Evolutionary conservation across 192 early-diverging fungal genomes (phyloP).

Genomic region (Backusella australiensis): DNA sequence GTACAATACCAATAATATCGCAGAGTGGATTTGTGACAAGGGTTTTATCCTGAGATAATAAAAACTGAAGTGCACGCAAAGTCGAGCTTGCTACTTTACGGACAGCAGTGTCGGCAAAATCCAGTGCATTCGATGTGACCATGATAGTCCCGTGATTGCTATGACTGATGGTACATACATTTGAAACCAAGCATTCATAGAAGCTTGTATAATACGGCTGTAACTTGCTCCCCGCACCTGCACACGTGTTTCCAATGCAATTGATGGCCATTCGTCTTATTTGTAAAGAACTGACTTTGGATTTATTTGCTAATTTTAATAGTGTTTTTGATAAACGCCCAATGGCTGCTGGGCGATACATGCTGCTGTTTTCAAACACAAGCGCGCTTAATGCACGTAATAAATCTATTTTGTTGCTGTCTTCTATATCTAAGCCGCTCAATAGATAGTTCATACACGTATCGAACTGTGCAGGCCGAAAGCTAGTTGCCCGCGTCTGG

Average conservation of each 20-base stretch:
- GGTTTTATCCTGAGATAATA: conserved; percentile 46
- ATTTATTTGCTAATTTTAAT: conserved; percentile 13
- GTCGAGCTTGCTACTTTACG: conserved; percentile 51
- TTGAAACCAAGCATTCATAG: conserved; percentile 48
- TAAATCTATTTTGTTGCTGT: conserved; percentile 39
- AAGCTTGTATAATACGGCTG: conserved; percentile 44
- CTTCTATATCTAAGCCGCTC: conserved; percentile 9
- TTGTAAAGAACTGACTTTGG: conserved; percentile 31
- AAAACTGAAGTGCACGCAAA: conserved; percentile 52
- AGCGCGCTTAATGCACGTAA: conserved; percentile 50
- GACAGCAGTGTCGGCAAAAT: conserved; percentile 28
- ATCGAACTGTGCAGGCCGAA: conserved; percentile 21
- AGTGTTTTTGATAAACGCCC: conserved; percentile 30
- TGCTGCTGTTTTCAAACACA: conserved; percentile 46
- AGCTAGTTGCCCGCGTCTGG: conserved; percentile 19
- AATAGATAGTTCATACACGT: conserved; percentile 21
- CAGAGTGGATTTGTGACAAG: conserved; percentile 39
- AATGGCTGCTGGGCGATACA: not conserved
- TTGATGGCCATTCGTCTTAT: conserved; percentile 63
- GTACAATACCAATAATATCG: conserved; percentile 47
- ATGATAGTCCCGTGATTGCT: conserved; percentile 16
- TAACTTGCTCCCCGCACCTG: conserved; percentile 54
- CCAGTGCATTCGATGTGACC: conserved; percentile 12
- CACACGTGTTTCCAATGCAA: conserved; percentile 64
- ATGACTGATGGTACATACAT: conserved; percentile 33